Evolutionary conservation across 768 basidiomycete species (phyloP).

Genomic region (Termitomyces sp.): DNA sequence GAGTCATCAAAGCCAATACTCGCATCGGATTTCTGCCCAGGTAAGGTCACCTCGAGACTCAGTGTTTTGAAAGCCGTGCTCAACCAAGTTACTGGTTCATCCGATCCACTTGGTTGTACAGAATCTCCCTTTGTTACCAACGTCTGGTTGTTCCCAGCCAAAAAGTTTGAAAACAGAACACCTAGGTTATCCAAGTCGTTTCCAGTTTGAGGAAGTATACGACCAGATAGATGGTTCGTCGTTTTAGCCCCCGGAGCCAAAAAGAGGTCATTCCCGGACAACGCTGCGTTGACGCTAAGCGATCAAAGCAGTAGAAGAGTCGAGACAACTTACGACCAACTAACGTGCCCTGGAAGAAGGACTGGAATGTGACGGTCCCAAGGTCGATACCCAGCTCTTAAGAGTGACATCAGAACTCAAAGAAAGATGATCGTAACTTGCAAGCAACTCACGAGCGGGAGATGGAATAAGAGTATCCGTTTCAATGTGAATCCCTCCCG

Average conservation of each 20-base stretch:
- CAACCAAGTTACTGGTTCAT: conserved; percentile 52
- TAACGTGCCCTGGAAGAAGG: conserved; percentile 48
- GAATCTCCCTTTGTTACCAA: conserved; percentile 53
- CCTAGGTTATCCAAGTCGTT: conserved; percentile 47
- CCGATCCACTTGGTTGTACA: conserved; percentile 52
- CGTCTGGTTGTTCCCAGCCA: conserved; percentile 59
- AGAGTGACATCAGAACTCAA: conserved; percentile 10
- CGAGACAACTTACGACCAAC: conserved; percentile 53
- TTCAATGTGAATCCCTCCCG: conserved; percentile 66
- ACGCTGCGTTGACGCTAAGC: conserved; percentile 29
- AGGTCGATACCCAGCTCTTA: conserved; percentile 66
- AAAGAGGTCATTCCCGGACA: conserved; percentile 42
- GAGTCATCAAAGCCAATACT: conserved; percentile 8
- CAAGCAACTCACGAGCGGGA: conserved; percentile 45
- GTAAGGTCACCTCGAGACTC: conserved; percentile 52
- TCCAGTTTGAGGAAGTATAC: conserved; percentile 59
- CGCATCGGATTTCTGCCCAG: conserved; percentile 52
- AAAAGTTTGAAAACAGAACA: conserved; percentile 58
- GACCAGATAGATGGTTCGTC: conserved; percentile 51
- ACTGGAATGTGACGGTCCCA: conserved; percentile 57
- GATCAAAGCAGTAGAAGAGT: not conserved
- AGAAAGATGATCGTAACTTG: not conserved
- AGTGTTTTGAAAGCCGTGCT: conserved; percentile 67
- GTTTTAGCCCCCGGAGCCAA: conserved; percentile 44
- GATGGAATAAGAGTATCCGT: conserved; percentile 65